Base-by-base conservation (phyloP, 2,329 filamentous ascomycete species). In the Botryosphaeria dothidea region DNA sequence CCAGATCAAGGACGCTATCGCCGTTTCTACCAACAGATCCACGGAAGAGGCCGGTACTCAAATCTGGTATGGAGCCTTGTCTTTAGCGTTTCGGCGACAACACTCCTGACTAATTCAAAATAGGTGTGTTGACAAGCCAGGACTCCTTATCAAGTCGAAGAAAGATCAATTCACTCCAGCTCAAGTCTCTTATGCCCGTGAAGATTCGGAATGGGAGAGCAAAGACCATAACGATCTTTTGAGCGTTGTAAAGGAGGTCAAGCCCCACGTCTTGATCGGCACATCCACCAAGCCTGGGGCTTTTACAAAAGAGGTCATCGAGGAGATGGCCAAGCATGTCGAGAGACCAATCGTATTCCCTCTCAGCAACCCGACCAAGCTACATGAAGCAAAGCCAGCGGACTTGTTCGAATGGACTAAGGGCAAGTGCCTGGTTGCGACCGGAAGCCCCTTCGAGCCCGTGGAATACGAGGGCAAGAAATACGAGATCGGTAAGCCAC, bases 261-360 rank as follows among this genome's bases (percentile, higher is more conserved):
- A 90, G 60, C 93, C 93, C 0, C 91, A 96, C 69, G 89, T 94
- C 1, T 82, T 96, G 0, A 88, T 96, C 67, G 93, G 93, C 13
- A 96, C 92, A 0, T 95, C 91, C 0, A 96, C 93, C 0, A 86
- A 88, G 9, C 89, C 92, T 0, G 86, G 86, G 2, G 81, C 91
- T 0, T 96, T 96, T 77, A 94, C 90, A 0, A 82, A 93, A 69
- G 85, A 91, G 2, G 80, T 92, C 29, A 82, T 96, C 11, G 82
- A 84, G 51, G 90, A 90, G 69, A 96, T 96, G 92, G 87, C 89
- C 1, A 82, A 84, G 38, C 86, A 93, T 70, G 86, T 90, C 2
- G 83, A 90, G 0, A 84, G 89, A 0, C 92, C 92, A n/a, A 94
- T 96, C 74, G 90, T 97, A 73, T 87, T 96, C 66, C 93, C 93